phyloP scores from a whole-genome alignment of 352 stramenopile genomes.

The Hyaloperonospora arabidopsidis region DNA sequence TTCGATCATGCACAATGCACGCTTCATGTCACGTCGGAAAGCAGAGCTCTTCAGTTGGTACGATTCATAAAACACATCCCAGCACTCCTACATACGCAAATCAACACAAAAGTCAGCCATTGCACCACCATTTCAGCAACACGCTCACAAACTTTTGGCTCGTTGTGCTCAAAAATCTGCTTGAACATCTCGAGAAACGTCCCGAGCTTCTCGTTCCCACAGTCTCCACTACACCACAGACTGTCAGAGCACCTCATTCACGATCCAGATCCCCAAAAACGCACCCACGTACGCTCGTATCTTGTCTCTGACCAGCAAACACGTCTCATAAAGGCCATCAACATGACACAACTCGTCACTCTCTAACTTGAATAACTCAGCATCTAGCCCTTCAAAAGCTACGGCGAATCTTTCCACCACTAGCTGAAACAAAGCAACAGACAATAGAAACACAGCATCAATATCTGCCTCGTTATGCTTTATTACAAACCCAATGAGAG shows the following conservation, averaged over 20 bases:
- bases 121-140: background rate
- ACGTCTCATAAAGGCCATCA: constrained; percentile 51
- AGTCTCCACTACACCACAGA: background rate
- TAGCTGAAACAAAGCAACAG: constrained; percentile 25
- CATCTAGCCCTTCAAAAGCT: constrained; percentile 41
- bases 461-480: background rate
- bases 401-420: constrained; percentile 53
- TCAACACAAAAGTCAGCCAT: constrained; percentile 1
- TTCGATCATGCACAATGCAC: constrained; percentile 46
- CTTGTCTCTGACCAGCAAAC: constrained; percentile 34
- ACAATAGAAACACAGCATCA: background rate
- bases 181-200: constrained; percentile 44
- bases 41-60: constrained; percentile 33
- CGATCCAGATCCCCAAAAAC: background rate
- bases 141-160: constrained; percentile 43
- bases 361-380: constrained; percentile 62
- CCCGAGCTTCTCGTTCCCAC: constrained; percentile 23
- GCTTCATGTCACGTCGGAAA: constrained; percentile 71
- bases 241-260: background rate
- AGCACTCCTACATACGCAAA: constrained; percentile 30
- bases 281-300: constrained; percentile 35
- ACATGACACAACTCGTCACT: constrained; percentile 52
- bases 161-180: constrained; percentile 44
- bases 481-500: background rate
- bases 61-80: constrained; percentile 39